phyloP scores from a whole-genome alignment of 2,329 filamentous ascomycete species.

The Stachybotrys chlorohalonatus region DNA sequence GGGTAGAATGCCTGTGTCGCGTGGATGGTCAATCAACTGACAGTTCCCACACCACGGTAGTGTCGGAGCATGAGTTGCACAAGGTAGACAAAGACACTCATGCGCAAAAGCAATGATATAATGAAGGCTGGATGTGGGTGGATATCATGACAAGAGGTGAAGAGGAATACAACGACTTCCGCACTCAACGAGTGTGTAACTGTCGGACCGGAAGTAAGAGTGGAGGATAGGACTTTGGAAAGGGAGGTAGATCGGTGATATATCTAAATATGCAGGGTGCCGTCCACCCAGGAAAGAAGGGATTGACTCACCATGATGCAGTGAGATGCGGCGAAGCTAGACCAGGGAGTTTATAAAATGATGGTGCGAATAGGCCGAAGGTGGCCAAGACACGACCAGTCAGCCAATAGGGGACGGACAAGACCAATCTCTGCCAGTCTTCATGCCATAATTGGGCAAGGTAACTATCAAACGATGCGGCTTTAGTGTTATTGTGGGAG shows the following conservation, averaged over 20 bases:
- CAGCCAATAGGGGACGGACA: not conserved
- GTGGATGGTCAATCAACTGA: not conserved
- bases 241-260: conserved; percentile 28
- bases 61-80: not conserved
- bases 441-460: not conserved
- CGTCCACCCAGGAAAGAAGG: conserved; percentile 23
- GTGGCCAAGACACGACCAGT: conserved; percentile 6
- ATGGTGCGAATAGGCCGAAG: not conserved
- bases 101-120: not conserved
- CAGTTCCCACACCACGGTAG: not conserved
- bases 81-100: not conserved
- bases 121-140: not conserved
- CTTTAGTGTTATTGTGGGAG: not conserved
- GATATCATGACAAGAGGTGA: not conserved
- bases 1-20: not conserved
- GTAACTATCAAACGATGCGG: not conserved
- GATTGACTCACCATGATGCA: conserved; percentile 40
- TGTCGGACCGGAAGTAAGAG: not conserved
- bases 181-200: not conserved
- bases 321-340: conserved; percentile 16
- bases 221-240: not conserved
- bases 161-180: not conserved
- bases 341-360: not conserved
- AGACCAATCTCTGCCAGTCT: not conserved
- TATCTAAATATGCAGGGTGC: conserved; percentile 33